Evolutionary conservation across 2,329 filamentous ascomycete species (phyloP).

Genomic region (Eutypa lata): DNA sequence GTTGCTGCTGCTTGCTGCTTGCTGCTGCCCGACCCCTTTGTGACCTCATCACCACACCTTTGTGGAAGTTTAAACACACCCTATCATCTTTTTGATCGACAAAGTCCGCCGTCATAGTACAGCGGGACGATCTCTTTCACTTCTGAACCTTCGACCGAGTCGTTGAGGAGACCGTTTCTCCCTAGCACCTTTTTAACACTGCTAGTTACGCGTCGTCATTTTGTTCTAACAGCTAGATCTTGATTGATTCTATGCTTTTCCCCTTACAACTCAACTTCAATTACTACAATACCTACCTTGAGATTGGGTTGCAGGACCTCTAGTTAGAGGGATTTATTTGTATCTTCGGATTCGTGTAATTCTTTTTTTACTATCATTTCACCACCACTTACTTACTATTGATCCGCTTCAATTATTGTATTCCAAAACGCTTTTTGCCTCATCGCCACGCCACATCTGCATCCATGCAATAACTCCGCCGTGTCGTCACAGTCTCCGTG

Average conservation of each 20-base stretch:
- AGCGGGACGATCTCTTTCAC: not conserved
- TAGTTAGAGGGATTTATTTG: not conserved
- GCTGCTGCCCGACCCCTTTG: constrained; percentile 18
- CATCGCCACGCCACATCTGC: constrained; percentile 18
- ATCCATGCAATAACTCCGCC: constrained; percentile 22
- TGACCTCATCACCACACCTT: constrained; percentile 23
- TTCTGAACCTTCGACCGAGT: not conserved
- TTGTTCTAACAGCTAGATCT: constrained; percentile 27
- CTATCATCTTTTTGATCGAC: constrained; percentile 1
- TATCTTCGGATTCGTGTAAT: not conserved
- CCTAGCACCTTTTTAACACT: constrained; percentile 6
- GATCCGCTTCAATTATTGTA: constrained; percentile 5
- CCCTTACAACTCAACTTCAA: constrained; percentile 3
- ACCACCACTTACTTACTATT: not conserved
- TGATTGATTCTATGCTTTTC: constrained; percentile 30
- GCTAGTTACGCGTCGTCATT: not conserved
- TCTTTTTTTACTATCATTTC: constrained; percentile 3
- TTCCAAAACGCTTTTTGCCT: constrained; percentile 22
- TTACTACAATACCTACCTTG: constrained; percentile 5
- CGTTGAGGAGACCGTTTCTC: not conserved
- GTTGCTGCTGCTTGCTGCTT: constrained; percentile 9
- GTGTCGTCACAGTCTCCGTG: constrained; percentile 21
- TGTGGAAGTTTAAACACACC: constrained; percentile 9
- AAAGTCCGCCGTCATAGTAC: not conserved
- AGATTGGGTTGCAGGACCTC: not conserved